phyloP scores from a whole-genome alignment of 345 rosid genomes.

The Brassica napus region Da-Ae NC_063438.1:25376001-25376500 shows the following conservation, averaged over 20 bases:
- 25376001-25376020: constrained; percentile 64
- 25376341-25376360: neutral
- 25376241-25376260: neutral
- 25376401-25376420: constrained; percentile 72
- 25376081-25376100: constrained; percentile 62
- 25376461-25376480: constrained; percentile 64
- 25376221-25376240: constrained; percentile 56
- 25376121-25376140: constrained; percentile 88
- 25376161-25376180: constrained; percentile 68
- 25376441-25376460: constrained; percentile 62
- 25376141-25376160: constrained; percentile 97
- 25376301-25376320: neutral
- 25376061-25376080: constrained; percentile 61
- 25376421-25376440: constrained; percentile 73
- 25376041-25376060: constrained; percentile 54
- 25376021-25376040: constrained; percentile 63
- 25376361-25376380: neutral
- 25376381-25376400: constrained; percentile 19
- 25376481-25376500: constrained; percentile 65
- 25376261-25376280: neutral
- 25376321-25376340: neutral
- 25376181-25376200: constrained; percentile 58
- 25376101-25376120: constrained; percentile 55
- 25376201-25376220: constrained; percentile 45
- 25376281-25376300: neutral